Evolutionary conservation across 176 grass and related monocot genomes (phyloP).

Genomic region (Coix lacrymajobi): DNA sequence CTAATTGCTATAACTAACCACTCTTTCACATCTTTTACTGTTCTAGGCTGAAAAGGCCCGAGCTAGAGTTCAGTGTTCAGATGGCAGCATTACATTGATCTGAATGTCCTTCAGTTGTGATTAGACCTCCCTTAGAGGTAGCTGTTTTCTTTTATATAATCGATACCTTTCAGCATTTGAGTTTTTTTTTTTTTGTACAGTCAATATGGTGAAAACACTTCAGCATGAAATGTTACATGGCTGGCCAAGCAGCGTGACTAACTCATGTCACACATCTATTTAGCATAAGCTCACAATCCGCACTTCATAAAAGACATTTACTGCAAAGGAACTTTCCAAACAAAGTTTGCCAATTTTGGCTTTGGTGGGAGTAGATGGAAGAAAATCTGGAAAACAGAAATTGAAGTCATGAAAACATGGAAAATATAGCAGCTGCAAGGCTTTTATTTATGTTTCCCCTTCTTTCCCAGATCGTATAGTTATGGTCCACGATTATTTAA

Average conservation of each 20-base stretch:
- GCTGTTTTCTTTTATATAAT: neutral
- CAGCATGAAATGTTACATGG: neutral
- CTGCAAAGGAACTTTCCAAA: neutral
- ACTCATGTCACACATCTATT: neutral
- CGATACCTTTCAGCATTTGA: neutral
- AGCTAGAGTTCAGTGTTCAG: slow-evolving; percentile 41
- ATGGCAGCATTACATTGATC: slow-evolving; percentile 5
- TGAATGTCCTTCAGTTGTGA: neutral
- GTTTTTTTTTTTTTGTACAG: neutral
- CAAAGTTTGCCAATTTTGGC: neutral
- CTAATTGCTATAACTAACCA: neutral
- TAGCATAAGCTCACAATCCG: neutral
- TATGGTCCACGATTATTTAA: neutral
- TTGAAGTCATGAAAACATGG: neutral
- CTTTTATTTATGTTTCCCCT: neutral
- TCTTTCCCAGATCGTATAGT: neutral
- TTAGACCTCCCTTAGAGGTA: neutral
- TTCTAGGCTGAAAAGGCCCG: slow-evolving; percentile 36
- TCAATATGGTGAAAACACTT: neutral
- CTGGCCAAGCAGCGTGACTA: neutral
- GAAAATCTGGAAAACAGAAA: slow-evolving; percentile 4
- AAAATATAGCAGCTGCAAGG: neutral
- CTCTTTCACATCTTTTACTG: neutral
- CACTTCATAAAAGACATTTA: neutral
- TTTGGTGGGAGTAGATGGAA: slow-evolving; percentile 3